Conservation (phyloP, 371 early-diverging fungal species). For the Fennellomyces sp. region DNA sequence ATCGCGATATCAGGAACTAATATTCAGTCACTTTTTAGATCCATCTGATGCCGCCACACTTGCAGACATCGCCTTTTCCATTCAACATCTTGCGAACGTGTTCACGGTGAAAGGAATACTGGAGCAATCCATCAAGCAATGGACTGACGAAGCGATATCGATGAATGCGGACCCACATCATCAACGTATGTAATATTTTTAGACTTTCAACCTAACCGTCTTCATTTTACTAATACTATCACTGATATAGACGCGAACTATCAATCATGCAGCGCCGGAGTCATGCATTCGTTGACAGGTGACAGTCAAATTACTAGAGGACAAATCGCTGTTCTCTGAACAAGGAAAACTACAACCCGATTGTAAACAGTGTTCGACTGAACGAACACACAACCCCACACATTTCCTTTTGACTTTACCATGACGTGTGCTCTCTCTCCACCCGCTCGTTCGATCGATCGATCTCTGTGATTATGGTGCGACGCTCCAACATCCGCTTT, state of each 20-base stretch:
- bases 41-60: background rate
- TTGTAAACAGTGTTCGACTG: background rate
- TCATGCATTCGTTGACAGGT: background rate
- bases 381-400: conserved; percentile 5
- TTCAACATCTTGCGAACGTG: background rate
- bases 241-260: too few species aligned
- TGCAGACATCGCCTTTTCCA: background rate
- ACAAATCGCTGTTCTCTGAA: background rate
- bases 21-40: too few species aligned
- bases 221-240: too few species aligned
- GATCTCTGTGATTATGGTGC: background rate
- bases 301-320: background rate
- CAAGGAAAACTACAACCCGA: background rate
- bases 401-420: conserved; percentile 1
- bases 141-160: background rate
- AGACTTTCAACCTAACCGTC: too few species aligned
- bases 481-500: background rate
- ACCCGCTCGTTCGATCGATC: conserved; percentile 8
- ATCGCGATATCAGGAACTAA: too few species aligned
- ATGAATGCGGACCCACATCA: background rate
- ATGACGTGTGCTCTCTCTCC: conserved; percentile 11
- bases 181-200: background rate
- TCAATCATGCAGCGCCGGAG: background rate
- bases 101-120: background rate
- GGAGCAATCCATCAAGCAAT: background rate